Evolutionary conservation across 2,329 filamentous ascomycete genomes (phyloP), one percentile per base, ranked within the genome.

Genomic region (Ascochyta lentis): DNA sequence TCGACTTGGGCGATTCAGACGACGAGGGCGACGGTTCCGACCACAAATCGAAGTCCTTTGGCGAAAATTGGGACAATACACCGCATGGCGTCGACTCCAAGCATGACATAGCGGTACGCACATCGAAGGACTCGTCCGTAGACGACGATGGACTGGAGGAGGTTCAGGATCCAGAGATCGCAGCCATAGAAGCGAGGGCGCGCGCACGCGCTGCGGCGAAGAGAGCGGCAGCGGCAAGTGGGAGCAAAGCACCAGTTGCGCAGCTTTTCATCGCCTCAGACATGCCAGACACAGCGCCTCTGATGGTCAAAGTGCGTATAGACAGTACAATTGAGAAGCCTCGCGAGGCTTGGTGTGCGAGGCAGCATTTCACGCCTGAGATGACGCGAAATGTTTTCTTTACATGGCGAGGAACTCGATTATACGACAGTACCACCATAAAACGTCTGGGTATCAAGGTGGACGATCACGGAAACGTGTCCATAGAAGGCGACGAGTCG

Each of bases 371-470:
- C 42, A 74, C 78, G 1, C 74, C 78, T 2, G 78, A 83, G 3
- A 71, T 81, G 23, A 75, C 81, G 2, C 77, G 82, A 4, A 78
- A 80, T 0, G 78, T 96, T 16, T 89, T 95, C 65, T 82, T 98
- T 51, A 95, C 91, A 0, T 96, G 91, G 88, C 88, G 87, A 60
- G 83, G 85, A 24, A 85, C 85, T 54, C 85, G 86, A 56, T 76
- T 96, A 3, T 96, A 89, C 70, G 86, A 90, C 61, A 83, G 84
- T n/a, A 91, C 90, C 5, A 93, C 89, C 6, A 59, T 74, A 22
- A 56, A 60, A 22, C 61, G 72, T 3, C 51, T 75, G n/a, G 74
- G 73, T 9, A 83, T 95, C 41, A 77, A 78, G 26, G 67, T 81
- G 3, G 78, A 81, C 49, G 64, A 67, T 2, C 68, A 76, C 27